Base-by-base conservation (phyloP, 345 rosid species). In the Populus davidiana region DNA sequence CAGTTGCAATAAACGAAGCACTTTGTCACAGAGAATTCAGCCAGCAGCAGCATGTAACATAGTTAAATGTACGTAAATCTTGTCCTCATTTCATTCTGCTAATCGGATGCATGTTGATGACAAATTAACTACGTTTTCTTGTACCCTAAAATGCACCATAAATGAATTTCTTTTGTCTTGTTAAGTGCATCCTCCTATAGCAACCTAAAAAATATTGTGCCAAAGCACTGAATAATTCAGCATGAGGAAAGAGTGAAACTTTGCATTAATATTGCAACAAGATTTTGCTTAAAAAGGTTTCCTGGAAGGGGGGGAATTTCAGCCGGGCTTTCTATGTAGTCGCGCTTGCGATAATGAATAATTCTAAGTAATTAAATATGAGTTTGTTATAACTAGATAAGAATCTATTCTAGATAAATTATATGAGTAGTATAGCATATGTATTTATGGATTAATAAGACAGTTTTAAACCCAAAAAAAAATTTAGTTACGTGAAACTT, bases 261-360 rank as follows among this genome's bases (percentile, higher is more conserved):
- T n/a, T 20, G 61, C 23, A 21, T 21, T 54, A 2, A 8, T 54
- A 8, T 54, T 54, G 21, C 59, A 21, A 52, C n/a, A 52, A 52
- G n/a, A 52, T 1, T 18, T 52, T 52, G 8, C 39, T 36, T 6
- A 36, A 36, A 36, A 36, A 36, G 7, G 8, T 36, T 36, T 6
- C 39, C 8, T 6, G 8, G 39, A 1, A 1, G 8, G 39, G 39
- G 8, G 39, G 39, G 1, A 6, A 6, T 36, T 36, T 36, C 35
- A 33, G 5, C 0, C 5, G 0, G 5, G 35, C 35, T 33, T 33
- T 4, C 35, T 33, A 33, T 4, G 0, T 33, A 33, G 35, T 33
- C 0, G 0, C 0, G 35, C 0, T 5, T 4, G 0, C 0, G 0
- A 33, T 33, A 33, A 4, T 0, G 0, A 33, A 0, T 33, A 0